Base-by-base conservation (phyloP, 2,329 filamentous ascomycete genomes). In the Xylaria arbuscula region DNA sequence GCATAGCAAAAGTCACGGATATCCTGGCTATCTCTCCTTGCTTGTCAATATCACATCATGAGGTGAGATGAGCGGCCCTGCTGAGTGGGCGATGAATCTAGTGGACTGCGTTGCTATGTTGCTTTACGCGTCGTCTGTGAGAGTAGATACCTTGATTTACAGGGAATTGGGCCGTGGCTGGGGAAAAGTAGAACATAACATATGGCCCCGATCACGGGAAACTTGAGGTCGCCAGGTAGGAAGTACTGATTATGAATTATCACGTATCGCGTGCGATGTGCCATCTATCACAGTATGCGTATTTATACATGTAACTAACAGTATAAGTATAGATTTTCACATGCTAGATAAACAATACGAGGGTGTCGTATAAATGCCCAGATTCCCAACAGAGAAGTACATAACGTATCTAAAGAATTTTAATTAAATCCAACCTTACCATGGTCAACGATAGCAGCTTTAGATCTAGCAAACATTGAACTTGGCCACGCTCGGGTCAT, bases 401-500 rank as follows among this genome's bases (percentile, higher is more conserved):
- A 53, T 17, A 17, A 19, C 1, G 34, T 28, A 19, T 9, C 0
- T 15, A 11, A 2, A 28, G 28, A 1, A 13, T 15, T 3, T n/a
- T 10, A 24, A 19, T 11, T 15, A 40, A 42, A n/a, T 15, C 15
- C 9, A 8, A 22, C 10, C 0, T 40, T n/a, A 4, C 24, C 17
- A 22, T 51, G 15, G 5, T n/a, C n/a, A n/a, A 40, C n/a, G 2
- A 24, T 8, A 36, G 2, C 11, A 48, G 19, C 9, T 24, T 3
- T 7, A 45, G 5, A n/a, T 3, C 48, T 72, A 74, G 42, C 75
- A 93, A 3, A 92, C 78, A 76, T 91, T 84, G 66, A 93, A 80
- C 78, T 80, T 82, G 3, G 87, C 90, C 17, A 93, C 86, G 54
- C 85, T 89, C 0, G 91, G 90, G 74, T 93, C 91, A 76, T 93